Percentiles rank a stretch among this genome's conserved stretches.
phyloP scores from a whole-genome alignment of 306 rosid genomes.

The Ormosia semicastrata region DNA sequence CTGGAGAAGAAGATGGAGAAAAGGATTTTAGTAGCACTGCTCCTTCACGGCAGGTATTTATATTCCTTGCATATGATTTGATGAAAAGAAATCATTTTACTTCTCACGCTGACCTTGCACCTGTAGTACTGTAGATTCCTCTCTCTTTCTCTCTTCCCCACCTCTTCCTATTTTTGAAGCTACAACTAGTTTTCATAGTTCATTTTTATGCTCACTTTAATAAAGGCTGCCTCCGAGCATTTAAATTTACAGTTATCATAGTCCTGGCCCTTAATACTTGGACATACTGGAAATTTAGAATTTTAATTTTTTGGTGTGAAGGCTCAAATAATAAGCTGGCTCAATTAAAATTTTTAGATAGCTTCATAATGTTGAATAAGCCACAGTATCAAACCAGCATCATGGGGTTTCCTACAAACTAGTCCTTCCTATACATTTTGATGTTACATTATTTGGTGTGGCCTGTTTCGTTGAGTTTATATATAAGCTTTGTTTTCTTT shows the following conservation, averaged over 20 bases:
- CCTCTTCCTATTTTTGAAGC: not conserved
- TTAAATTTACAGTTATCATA: not conserved
- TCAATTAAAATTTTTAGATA: not conserved
- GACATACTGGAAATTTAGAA: not conserved
- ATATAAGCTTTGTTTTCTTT: not conserved
- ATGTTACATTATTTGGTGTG: not conserved
- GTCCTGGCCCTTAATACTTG: not conserved
- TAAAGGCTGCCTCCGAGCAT: not conserved
- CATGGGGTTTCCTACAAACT: not conserved
- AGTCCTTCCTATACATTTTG: not conserved
- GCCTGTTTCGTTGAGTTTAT: not conserved
- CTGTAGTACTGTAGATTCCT: not conserved
- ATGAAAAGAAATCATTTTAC: conserved; percentile 22
- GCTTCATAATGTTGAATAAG: not conserved
- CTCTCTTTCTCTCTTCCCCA: not conserved
- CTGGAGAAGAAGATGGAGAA: conserved; percentile 77
- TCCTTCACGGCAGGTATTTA: conserved; percentile 72
- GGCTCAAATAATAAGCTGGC: not conserved
- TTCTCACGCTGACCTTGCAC: not conserved
- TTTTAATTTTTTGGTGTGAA: not conserved
- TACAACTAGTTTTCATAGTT: not conserved
- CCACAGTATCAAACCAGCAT: not conserved
- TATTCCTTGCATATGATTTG: not conserved
- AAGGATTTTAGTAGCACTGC: conserved; percentile 66
- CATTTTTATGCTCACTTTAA: not conserved